phyloP scores from a whole-genome alignment of 257 asterid genomes.

The Nicotiana undulata region DNA sequence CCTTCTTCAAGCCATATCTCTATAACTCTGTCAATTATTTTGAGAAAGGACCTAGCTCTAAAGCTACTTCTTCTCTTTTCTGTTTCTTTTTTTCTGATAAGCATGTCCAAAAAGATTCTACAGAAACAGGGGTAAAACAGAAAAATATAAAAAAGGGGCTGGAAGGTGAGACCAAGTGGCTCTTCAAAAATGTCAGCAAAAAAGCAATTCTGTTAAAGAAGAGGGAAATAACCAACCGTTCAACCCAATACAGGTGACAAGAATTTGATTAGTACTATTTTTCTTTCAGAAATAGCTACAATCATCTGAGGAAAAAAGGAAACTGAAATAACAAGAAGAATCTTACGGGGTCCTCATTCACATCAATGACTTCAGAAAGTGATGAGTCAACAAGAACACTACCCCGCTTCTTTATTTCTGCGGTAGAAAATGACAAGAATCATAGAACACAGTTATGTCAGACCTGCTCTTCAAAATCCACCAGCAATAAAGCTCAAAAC shows the following conservation, averaged over 20 bases:
- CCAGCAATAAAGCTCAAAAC: background rate
- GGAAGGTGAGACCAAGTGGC: background rate
- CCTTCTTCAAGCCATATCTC: background rate
- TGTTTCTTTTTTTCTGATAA: background rate
- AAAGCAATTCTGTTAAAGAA: background rate
- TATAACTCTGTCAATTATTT: background rate
- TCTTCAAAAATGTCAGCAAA: background rate
- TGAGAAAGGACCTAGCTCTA: background rate
- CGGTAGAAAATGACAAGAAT: constrained; percentile 32
- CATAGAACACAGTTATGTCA: background rate
- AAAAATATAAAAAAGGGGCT: background rate
- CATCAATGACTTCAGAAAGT: constrained; percentile 34
- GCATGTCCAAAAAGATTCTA: background rate
- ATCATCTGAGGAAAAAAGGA: background rate
- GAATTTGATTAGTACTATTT: background rate
- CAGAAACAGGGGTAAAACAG: background rate
- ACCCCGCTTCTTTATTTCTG: constrained; percentile 24
- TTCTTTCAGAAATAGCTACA: background rate
- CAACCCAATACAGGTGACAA: background rate
- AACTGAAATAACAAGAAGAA: constrained; percentile 10
- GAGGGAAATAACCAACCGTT: background rate
- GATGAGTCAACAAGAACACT: constrained; percentile 22
- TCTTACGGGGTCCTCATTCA: constrained; percentile 34
- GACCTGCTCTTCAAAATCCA: background rate
- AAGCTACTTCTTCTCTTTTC: background rate